phyloP scores from a whole-genome alignment of 108 stramenopile genomes.

The Skeletonema grethae region DNA sequence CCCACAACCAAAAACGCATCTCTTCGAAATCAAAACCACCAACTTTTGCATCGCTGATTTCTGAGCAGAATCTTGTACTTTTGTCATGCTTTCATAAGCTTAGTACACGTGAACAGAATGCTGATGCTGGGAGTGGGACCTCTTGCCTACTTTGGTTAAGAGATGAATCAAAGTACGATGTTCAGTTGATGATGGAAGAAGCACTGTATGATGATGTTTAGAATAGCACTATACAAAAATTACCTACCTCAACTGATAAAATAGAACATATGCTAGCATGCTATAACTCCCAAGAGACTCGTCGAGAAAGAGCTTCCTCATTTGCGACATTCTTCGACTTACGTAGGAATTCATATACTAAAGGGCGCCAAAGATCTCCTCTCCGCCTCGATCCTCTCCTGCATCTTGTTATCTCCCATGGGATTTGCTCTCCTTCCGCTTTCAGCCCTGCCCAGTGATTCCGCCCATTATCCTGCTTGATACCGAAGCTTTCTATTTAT shows the following conservation, averaged over 20 bases:
- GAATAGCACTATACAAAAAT: background rate
- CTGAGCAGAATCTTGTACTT: conserved; percentile 30
- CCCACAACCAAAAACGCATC: conserved; percentile 16
- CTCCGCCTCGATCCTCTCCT: no score
- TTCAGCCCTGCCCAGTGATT: no score
- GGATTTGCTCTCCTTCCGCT: no score
- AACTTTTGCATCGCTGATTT: conserved; percentile 17
- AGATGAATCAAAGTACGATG: conserved; percentile 34
- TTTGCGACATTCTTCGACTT: no score
- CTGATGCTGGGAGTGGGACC: conserved; percentile 3
- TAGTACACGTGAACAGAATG: conserved; percentile 1
- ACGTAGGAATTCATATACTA: no score
- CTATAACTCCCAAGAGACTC: no score
- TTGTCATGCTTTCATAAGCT: conserved; percentile 33
- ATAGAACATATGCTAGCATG: no score
- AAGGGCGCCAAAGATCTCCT: no score
- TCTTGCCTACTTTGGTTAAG: conserved; percentile 16
- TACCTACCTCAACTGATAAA: background rate
- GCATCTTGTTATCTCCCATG: no score
- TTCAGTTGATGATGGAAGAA: conserved; percentile 28
- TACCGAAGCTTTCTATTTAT: no score
- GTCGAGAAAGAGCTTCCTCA: no score
- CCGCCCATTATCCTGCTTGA: no score
- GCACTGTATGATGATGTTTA: conserved; percentile 11
- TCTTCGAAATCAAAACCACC: conserved; percentile 8